Evolutionary conservation across 768 basidiomycete genomes (phyloP), one percentile per base, ranked within the genome.

Genomic region (Gautieria morchelliformis): DNA sequence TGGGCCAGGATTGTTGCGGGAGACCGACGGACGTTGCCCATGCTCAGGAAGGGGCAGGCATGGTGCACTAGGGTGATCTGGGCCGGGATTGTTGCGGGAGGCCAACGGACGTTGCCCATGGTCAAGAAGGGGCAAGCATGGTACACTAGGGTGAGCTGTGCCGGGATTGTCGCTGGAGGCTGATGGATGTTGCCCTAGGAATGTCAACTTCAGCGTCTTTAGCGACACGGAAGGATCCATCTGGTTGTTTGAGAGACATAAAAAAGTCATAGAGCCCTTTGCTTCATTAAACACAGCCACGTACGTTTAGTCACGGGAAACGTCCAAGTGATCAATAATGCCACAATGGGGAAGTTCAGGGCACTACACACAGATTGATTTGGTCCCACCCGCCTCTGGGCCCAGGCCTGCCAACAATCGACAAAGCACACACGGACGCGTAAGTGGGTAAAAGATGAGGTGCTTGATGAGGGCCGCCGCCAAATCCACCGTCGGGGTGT

Each of bases 201-300:
- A 96, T 92, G 66, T 99, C 96, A 14, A 98, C 87, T 69, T 99
- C 96, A 14, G 84, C 90, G 54, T 91, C 81, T 46, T 83, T 76
- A 15, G 90, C 82, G 10, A 98, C 96, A 20, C 88, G 77, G 69
- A 97, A 98, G 0, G 93, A 93, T 0, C 96, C 96, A 66, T 98
- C 94, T 1, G 83, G 78, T 64, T 92, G 86, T 68, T 99, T 99
- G 60, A 97, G 70, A 0, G 87, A 84, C 82, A 95, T 81, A 71
- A 96, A 93, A 71, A 92, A 96, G 4, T 80, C 69, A 68, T 97
- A 95, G 65, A 94, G 76, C 61, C 81, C 85, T 63, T 82, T 72
- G 42, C 91, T 89, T 60, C 41, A n/a, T 19, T 9, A 3, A 17
- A 8, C 4, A 37, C 27, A 32, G 52, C 49, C 24, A 12, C 54